These are phyloP conservation scores for Gossypium stocksii DNA, from an alignment of 345 rosid genomes.

Conservation along the genomic window DNA sequence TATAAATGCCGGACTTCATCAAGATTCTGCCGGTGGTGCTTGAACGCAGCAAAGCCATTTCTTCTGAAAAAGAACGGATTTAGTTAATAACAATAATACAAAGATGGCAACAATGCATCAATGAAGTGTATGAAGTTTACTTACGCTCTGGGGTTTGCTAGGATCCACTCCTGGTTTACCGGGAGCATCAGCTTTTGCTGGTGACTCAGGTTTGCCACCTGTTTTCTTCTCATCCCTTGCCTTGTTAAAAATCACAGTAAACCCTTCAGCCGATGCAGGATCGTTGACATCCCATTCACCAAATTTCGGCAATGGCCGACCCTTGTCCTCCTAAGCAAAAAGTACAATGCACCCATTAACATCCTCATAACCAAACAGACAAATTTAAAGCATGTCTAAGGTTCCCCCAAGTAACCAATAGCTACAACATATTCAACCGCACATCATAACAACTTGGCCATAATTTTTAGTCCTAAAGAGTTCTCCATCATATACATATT, in stretches of 20 bases:
- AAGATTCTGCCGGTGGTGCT: constrained; percentile 59
- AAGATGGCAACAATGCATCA: no score
- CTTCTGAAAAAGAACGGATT: constrained; percentile 40
- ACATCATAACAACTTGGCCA: neutral
- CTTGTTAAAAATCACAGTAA: constrained; percentile 88
- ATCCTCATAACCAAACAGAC: neutral
- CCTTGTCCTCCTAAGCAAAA: constrained; percentile 50
- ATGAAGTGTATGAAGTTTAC: constrained; percentile 18
- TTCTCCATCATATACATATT: neutral
- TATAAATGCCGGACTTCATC: constrained; percentile 26
- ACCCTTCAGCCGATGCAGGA: constrained; percentile 92
- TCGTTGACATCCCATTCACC: constrained; percentile 98
- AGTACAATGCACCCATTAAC: constrained; percentile 2
- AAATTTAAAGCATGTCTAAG: neutral
- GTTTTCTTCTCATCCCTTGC: constrained; percentile 96
- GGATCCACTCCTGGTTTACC: constrained; percentile 52
- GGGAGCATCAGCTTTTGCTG: constrained; percentile 41
- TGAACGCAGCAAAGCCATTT: constrained; percentile 41
- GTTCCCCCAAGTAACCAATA: neutral
- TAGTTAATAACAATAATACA: no score
- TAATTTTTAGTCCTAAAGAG: neutral
- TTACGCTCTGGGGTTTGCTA: constrained; percentile 72
- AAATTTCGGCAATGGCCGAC: constrained; percentile 85
- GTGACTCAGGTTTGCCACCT: constrained; percentile 61
- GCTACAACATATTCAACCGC: neutral